These are phyloP conservation scores for Thymus quinquecostatus DNA, from an alignment of 257 asterid species.

Conservation along the genomic window DNA sequence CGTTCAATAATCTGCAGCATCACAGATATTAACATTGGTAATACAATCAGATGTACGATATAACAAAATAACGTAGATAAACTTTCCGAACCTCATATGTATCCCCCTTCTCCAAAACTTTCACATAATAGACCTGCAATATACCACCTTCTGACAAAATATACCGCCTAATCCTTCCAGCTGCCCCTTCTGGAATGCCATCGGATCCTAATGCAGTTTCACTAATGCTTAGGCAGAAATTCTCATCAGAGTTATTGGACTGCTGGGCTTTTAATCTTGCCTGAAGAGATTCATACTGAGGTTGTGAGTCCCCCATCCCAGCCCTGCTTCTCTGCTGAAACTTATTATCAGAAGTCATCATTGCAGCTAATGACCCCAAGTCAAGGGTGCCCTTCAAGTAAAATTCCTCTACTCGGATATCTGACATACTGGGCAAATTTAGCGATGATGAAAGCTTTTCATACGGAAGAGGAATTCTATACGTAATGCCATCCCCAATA, in stretches of 20 bases:
- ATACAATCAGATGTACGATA: slow-evolving; percentile 13
- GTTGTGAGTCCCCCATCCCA: slow-evolving; percentile 74
- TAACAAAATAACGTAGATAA: slow-evolving; percentile 19
- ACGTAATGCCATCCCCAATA: slow-evolving; percentile 90
- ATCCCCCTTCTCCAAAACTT: slow-evolving; percentile 99
- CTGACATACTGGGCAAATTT: slow-evolving; percentile 76
- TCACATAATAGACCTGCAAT: slow-evolving; percentile 88
- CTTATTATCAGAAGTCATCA: slow-evolving; percentile 85
- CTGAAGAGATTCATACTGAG: slow-evolving; percentile 90
- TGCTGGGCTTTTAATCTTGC: slow-evolving; percentile 70
- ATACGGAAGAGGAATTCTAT: slow-evolving; percentile 88
- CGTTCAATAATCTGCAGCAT: slow-evolving; percentile 90
- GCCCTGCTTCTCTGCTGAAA: slow-evolving; percentile 57
- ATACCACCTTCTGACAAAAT: slow-evolving; percentile 87
- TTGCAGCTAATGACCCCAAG: slow-evolving; percentile 88
- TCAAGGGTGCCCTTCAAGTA: slow-evolving; percentile 98
- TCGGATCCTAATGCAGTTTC: slow-evolving; percentile 71
- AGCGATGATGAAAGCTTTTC: slow-evolving; percentile 73
- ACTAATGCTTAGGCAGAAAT: slow-evolving; percentile 71
- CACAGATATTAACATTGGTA: slow-evolving; percentile 36
- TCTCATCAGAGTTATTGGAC: slow-evolving; percentile 51
- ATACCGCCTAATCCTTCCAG: slow-evolving; percentile 80
- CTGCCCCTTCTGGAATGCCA: slow-evolving; percentile 96
- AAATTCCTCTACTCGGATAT: slow-evolving; percentile 85
- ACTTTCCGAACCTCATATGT: slow-evolving; percentile 79